These are phyloP conservation scores for Hypsizygus ulmarius DNA, from an alignment of 1,284 basidiomycete genomes.

Conservation along the genomic window DNA sequence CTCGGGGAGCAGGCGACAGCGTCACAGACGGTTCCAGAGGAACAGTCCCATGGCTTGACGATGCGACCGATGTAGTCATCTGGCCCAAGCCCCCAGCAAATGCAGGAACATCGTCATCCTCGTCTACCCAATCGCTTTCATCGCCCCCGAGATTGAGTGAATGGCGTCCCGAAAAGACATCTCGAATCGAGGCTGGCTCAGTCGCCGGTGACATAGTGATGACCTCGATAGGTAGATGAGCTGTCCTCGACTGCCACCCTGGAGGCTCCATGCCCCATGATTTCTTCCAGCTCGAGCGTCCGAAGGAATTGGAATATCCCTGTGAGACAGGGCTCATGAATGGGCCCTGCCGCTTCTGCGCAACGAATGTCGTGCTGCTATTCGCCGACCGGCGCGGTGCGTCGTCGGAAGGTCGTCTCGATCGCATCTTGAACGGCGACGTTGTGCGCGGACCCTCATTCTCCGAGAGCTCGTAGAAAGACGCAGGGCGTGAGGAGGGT, in stretches of 20 bases:
- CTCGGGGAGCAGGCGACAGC: slow-evolving; percentile 43
- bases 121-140: slow-evolving; percentile 82
- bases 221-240: slow-evolving; percentile 70
- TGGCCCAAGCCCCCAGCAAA: slow-evolving; percentile 80
- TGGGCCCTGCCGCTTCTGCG: slow-evolving; percentile 69
- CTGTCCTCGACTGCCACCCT: slow-evolving; percentile 73
- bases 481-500: slow-evolving; percentile 68
- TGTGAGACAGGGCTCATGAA: slow-evolving; percentile 55
- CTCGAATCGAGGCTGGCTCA: slow-evolving; percentile 58
- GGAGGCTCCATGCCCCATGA: slow-evolving; percentile 82
- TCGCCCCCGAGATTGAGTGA: slow-evolving; percentile 62
- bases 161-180: slow-evolving; percentile 71
- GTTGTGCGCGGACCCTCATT: slow-evolving; percentile 51
- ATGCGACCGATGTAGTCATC: slow-evolving; percentile 37
- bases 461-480: slow-evolving; percentile 73
- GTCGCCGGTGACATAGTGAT: slow-evolving; percentile 58
- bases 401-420: slow-evolving; percentile 46
- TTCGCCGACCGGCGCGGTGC: slow-evolving; percentile 37
- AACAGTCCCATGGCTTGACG: neutral
- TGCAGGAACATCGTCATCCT: slow-evolving; percentile 73
- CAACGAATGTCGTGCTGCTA: slow-evolving; percentile 57
- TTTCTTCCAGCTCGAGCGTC: slow-evolving; percentile 83
- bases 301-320: slow-evolving; percentile 43
- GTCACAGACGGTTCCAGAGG: slow-evolving; percentile 27
- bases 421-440: slow-evolving; percentile 48